Base-by-base conservation (phyloP, 192 early-diverging fungal genomes). In the Nowakowskiella sp. region DNA sequence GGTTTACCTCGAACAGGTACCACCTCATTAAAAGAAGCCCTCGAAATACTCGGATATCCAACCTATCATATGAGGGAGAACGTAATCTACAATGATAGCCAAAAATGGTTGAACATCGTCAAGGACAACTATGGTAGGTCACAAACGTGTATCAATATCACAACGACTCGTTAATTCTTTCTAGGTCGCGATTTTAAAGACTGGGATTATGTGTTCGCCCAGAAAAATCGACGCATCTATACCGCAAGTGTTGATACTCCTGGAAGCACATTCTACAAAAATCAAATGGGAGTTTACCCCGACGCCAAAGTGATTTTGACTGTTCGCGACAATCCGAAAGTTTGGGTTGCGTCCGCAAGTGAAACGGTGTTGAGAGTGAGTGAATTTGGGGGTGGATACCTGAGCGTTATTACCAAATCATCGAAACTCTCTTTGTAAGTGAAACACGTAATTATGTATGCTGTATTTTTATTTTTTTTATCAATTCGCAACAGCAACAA, bases 231-330 rank as follows among this genome's bases (percentile, higher is more conserved):
- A n/a, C n/a, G n/a, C n/a, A n/a, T n/a, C n/a, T 62, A 62, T 34
- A 28, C 27, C 8, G 60, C 60, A 24, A 60, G 49, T 25, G 31
- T 58, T 23, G 60, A 58, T 43, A 33, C 21, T 22, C 56, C 56
- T 1, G 32, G 49, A 33, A 42, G 42, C 46, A 47, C 24, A 1
- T 62, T 62, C 36, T 62, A 48, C 57, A 46, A 50, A 21, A 47
- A 62, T 24, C 31, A 61, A 26, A 13, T 65, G 22, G 47, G 51
- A 31, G 22, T 22, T 16, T 56, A 62, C 31, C 64, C 64, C 6
- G 27, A 54, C 23, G 64, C 64, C 34, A 66, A 66, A 42, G 51
- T 62, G 19, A 57, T 66, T 28, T 29, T 66, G 13, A 56, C 50
- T 26, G 51, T 63, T 1, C 42, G 64, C 31, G 64, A 66, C 45